phyloP scores from a whole-genome alignment of 352 stramenopile species.

The Phytophthora sojae region DNA sequence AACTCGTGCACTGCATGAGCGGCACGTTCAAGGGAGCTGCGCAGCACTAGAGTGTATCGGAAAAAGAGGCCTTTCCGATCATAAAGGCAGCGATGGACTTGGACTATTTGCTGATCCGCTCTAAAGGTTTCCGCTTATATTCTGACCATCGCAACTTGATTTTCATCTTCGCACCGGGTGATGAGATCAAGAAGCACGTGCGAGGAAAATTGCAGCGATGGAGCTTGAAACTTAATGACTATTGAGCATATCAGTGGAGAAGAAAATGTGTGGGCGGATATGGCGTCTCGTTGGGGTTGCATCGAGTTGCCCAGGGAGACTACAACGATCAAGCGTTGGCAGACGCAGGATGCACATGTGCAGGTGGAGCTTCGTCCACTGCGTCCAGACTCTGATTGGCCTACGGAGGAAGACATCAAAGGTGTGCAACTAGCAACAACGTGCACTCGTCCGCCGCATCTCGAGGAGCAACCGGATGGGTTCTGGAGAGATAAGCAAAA shows the following conservation, averaged over 20 bases:
- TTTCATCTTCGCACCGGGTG: not conserved
- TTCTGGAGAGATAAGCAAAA: constrained; percentile 2
- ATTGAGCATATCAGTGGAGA: constrained; percentile 14
- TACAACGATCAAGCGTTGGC: constrained; percentile 4
- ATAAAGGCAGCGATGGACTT: not conserved
- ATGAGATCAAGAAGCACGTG: not conserved
- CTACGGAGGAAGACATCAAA: not conserved
- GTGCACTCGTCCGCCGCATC: not conserved
- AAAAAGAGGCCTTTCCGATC: not conserved
- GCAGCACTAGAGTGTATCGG: not conserved
- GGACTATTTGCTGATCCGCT: constrained; percentile 1
- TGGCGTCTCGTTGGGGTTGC: constrained; percentile 6
- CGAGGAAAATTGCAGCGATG: constrained; percentile 2
- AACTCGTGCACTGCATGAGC: not conserved
- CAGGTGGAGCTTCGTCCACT: constrained; percentile 9
- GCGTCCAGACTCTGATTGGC: constrained; percentile 3
- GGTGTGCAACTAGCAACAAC: not conserved
- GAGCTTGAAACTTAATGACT: constrained; percentile 14
- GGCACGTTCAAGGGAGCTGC: not conserved
- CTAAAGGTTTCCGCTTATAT: not conserved
- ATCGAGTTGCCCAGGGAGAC: not conserved
- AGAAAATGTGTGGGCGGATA: constrained; percentile 14
- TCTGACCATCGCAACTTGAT: not conserved
- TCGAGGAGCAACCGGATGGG: not conserved
- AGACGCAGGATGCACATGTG: not conserved